Base-by-base conservation (phyloP, 2,329 filamentous ascomycete genomes). In the Blastomyces parvus region DNA sequence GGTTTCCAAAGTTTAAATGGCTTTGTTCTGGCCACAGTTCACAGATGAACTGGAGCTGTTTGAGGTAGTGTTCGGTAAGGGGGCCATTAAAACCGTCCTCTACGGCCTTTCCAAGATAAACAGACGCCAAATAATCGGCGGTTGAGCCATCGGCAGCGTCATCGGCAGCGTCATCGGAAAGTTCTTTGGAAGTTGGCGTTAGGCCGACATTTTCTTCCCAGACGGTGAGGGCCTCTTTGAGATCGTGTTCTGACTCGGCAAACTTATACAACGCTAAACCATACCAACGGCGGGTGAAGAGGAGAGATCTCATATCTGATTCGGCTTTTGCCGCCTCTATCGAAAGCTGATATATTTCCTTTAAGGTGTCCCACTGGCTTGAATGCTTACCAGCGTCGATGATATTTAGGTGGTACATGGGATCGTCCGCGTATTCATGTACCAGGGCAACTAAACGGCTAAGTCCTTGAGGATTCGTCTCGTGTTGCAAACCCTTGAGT, bases 401-500 rank as follows among this genome's bases (percentile, higher is more conserved):
- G 44, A 66, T 53, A 19, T 55, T 66, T 33, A 53, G 27, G 52
- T 64, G 57, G 46, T 61, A 65, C 6, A 53, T 50, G 1, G 27
- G n/a, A 27, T 61, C 53, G 27, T 50, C 22, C 19, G 65, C 59
- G n/a, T 61, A 62, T 40, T 66, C 48, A 38, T 65, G 62, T 33
- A 57, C 46, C 65, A 65, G 60, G 13, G 62, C 64, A 22, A 62
- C 57, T 22, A 65, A 52, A 14, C 65, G 62, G n/a, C 30, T 65
- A 44, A 64, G 33, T 33, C 64, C 64, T 13, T 65, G 25, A 14
- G 38, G 40, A 48, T 63, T 56, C 56, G 60, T 56, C n/a, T 66
- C 59, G 13, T 14, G 50, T n/a, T 38, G 46, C 59, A 70, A 59
- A 4, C 59, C 62, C 38, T 70, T 63, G 8, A 70, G 58, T 52